Evolutionary conservation across 2,329 filamentous ascomycete genomes (phyloP), one percentile per base, ranked within the genome.

Genomic region (Pestalotiopsis fici): DNA sequence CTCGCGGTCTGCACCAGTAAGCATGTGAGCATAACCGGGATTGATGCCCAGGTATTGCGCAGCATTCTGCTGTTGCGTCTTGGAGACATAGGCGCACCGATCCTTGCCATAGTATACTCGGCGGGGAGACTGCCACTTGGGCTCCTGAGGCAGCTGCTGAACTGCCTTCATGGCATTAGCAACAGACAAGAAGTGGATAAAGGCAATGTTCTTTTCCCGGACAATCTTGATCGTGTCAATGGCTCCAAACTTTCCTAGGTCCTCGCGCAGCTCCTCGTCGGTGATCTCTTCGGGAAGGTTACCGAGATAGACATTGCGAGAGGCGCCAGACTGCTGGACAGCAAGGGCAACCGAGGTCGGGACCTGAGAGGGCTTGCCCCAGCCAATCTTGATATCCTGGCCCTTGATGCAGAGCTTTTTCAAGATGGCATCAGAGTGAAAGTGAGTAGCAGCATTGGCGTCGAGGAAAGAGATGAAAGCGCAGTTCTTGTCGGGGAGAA

Each of bases 71-170:
- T 99, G 96, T 82, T 99, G 96, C 0, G 96, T 99, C 88, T 99
- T 99, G 68, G 96, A 99, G 64, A 99, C 95, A 76, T 99, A 99
- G 21, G 96, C 96, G 77, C 96, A 99, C 69, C 96, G 90, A 79
- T 99, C 96, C 85, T 99, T 99, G 81, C 96, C 96, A 76, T 99
- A 99, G 87, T 97, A 98, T 12, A 99, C 96, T 65, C 96, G 93
- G 72, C 94, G 93, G 64, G 96, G 96, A 9, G 94, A 89, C 80
- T 98, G 95, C 96, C 96, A 99, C 83, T 97, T 98, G 47, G 93
- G 86, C 81, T 99, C 96, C 80, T 98, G 95, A 12, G 96, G 96
- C 68, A 99, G 89, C 80, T 98, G 95, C 13, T 94, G 92, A 64
- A 99, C 96, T 25, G 96, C 95, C 85, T 99, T 99, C 88, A 98